Conservation (phyloP, 2,329 filamentous ascomycete species). For the Scedosporium boydii region DNA sequence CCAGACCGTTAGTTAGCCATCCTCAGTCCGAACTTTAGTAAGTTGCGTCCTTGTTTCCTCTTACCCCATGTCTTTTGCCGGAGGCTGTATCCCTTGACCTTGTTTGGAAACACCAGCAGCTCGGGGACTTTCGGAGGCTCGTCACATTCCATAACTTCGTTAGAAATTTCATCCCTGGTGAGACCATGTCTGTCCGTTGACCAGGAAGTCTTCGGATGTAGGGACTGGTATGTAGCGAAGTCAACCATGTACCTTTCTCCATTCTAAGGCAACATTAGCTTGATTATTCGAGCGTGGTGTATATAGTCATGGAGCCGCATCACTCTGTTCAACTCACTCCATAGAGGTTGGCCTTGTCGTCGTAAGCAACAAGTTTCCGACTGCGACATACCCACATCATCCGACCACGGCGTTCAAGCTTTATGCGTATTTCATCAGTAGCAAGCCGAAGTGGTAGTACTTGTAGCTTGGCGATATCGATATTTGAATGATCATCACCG, state of each 20-base stretch:
- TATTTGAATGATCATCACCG: background rate
- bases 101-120: background rate
- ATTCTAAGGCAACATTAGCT: background rate
- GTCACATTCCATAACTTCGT: background rate
- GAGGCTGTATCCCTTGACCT: background rate
- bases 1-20: background rate
- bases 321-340: background rate
- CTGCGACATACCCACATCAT: background rate
- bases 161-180: background rate
- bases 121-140: background rate
- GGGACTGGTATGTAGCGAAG: background rate
- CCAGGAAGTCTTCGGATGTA: background rate
- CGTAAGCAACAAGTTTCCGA: background rate
- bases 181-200: background rate
- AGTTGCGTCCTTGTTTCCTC: background rate
- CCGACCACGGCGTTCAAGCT: background rate
- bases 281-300: too few species aligned
- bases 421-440: background rate
- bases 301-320: too few species aligned
- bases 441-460: background rate
- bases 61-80: background rate
- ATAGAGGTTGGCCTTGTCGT: background rate
- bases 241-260: background rate
- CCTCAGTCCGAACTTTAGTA: background rate
- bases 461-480: background rate